Evolutionary conservation across 768 basidiomycete genomes (phyloP).

Genomic region (Trametes coccinea): DNA sequence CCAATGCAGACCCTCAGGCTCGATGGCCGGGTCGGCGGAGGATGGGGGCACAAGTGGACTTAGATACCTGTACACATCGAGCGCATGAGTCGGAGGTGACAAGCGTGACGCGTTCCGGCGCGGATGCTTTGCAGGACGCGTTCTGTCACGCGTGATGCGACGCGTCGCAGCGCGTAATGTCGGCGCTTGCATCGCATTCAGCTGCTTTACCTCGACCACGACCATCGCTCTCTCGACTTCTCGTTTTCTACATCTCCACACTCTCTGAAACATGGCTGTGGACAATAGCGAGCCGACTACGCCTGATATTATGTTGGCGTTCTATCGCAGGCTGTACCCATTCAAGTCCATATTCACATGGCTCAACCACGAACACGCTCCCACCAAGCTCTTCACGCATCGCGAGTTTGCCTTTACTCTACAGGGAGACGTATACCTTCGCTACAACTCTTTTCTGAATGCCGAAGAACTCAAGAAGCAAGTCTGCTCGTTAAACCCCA

Average conservation of each 20-base stretch:
- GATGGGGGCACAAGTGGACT: too few relatives aligned
- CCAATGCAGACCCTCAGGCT: too few relatives aligned
- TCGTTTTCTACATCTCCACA: not conserved
- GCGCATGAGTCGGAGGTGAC: too few relatives aligned
- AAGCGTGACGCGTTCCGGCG: too few relatives aligned
- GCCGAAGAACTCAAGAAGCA: conserved; percentile 92
- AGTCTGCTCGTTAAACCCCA: conserved; percentile 80
- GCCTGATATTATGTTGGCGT: conserved; percentile 69
- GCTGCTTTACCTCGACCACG: too few relatives aligned
- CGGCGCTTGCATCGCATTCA: not conserved
- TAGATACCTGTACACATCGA: too few relatives aligned
- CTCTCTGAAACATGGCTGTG: not conserved
- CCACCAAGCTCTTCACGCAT: conserved; percentile 83
- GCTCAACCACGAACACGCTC: conserved; percentile 88
- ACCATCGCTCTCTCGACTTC: not conserved
- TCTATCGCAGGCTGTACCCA: conserved; percentile 91
- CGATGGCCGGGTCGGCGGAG: too few relatives aligned
- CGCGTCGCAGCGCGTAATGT: not conserved
- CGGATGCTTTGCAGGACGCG: too few relatives aligned
- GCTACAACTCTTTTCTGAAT: conserved; percentile 88
- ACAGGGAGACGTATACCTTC: conserved; percentile 85
- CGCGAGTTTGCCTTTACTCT: conserved; percentile 97
- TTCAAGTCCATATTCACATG: conserved; percentile 93
- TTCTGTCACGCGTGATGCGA: not conserved
- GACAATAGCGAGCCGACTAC: conserved; percentile 34